These are phyloP conservation scores for Eruca vesicaria DNA, from an alignment of 441 rosid genomes.

Conservation along the genomic window DNA sequence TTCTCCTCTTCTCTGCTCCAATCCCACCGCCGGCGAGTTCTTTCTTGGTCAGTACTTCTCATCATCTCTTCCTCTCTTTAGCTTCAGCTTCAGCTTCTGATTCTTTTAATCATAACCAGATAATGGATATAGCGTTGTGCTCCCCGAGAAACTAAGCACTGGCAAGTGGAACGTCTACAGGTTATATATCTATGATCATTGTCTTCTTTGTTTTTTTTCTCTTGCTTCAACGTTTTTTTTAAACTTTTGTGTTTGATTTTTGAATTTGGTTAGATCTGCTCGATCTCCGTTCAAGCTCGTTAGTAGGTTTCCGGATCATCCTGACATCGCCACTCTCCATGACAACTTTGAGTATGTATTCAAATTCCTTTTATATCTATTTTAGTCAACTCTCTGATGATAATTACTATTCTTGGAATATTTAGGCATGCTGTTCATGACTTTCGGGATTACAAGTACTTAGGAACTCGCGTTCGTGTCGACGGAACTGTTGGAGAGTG, in stretches of 20 bases:
- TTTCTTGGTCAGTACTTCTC: slow-evolving; percentile 46
- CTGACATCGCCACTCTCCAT: slow-evolving; percentile 87
- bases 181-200: slow-evolving; percentile 32
- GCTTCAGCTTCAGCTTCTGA: slow-evolving; percentile 6
- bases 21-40: slow-evolving; percentile 81
- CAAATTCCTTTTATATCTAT: neutral
- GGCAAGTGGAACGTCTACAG: slow-evolving; percentile 98
- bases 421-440: slow-evolving; percentile 74
- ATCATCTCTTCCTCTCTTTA: neutral
- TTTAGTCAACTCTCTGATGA: slow-evolving; percentile 5
- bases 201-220: neutral
- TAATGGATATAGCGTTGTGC: slow-evolving; percentile 86
- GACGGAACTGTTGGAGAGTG: slow-evolving; percentile 98
- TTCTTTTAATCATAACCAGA: slow-evolving; percentile 46
- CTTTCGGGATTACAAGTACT: slow-evolving; percentile 81
- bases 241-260: neutral
- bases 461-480: slow-evolving; percentile 81
- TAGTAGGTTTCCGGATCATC: slow-evolving; percentile 79
- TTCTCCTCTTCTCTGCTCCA: slow-evolving; percentile 45
- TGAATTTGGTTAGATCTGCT: slow-evolving; percentile 61
- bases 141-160: slow-evolving; percentile 88
- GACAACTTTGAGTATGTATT: slow-evolving; percentile 88
- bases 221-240: neutral
- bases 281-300: slow-evolving; percentile 77
- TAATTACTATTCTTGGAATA: neutral